Evolutionary conservation across 192 early-diverging fungal genomes (phyloP).

Genomic region (Backusella tuberculispora): DNA sequence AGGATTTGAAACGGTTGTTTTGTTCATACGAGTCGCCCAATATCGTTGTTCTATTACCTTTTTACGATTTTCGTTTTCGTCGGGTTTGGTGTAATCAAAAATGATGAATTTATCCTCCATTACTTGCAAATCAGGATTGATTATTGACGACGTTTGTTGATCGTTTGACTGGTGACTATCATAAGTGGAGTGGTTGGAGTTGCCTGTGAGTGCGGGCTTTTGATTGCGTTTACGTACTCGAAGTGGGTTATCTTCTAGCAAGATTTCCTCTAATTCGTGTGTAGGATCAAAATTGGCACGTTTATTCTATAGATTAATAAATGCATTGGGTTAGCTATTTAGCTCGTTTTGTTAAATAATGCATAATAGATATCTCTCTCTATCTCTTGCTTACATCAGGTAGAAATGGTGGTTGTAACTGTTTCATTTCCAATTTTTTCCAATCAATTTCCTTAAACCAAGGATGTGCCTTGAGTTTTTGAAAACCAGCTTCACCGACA

Average conservation of each 20-base stretch:
- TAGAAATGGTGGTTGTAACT: conserved; percentile 58
- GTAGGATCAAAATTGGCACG: conserved; percentile 95
- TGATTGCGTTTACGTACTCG: conserved; percentile 70
- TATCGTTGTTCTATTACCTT: conserved; percentile 31
- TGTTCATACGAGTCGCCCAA: conserved; percentile 29
- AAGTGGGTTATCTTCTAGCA: conserved; percentile 96
- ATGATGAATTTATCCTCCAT: conserved; percentile 81
- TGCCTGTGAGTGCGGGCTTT: conserved; percentile 34
- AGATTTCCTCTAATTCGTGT: conserved; percentile 93
- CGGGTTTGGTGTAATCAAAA: conserved; percentile 70
- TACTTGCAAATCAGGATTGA: conserved; percentile 60
- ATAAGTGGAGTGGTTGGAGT: conserved; percentile 16
- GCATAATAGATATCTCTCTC: neutral
- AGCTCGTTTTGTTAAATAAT: neutral
- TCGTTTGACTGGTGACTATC: conserved; percentile 20
- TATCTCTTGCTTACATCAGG: conserved; percentile 31
- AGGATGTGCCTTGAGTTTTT: conserved; percentile 21
- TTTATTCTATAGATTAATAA: conserved; percentile 58
- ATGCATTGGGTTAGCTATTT: neutral
- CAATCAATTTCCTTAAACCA: conserved; percentile 69
- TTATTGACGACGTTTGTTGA: conserved; percentile 30
- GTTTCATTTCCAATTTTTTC: conserved; percentile 70
- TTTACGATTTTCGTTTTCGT: conserved; percentile 32
- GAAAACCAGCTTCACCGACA: conserved; percentile 28
- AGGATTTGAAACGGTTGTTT: neutral